Evolutionary conservation across 495 filamentous ascomycete species (phyloP).

Genomic region (Cercophora sp.): DNA sequence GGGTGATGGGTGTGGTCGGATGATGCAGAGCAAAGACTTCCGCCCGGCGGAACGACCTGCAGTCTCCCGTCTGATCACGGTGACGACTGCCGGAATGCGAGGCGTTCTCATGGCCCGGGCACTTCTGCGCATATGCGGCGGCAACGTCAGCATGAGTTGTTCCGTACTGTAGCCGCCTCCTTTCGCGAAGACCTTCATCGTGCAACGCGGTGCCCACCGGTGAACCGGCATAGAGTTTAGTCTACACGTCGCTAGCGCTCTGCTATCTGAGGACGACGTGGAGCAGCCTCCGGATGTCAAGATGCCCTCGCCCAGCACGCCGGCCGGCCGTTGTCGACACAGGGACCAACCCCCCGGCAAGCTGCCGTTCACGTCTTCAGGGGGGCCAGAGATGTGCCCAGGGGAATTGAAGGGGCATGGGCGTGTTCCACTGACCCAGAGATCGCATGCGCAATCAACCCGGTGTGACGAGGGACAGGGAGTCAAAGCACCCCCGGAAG

Average conservation of each 20-base stretch:
- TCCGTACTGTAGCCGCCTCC: too few relatives aligned
- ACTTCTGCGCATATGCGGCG: not conserved
- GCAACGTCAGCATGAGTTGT: not conserved
- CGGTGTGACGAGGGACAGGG: conserved; percentile 20
- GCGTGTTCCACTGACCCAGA: conserved; percentile 15
- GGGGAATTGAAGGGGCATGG: conserved; percentile 19
- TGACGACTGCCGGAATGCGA: conserved; percentile 8
- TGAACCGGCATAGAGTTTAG: conserved; percentile 15
- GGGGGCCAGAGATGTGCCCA: conserved; percentile 7
- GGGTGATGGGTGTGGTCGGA: not conserved
- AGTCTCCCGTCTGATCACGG: conserved; percentile 1
- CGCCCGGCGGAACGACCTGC: conserved; percentile 5
- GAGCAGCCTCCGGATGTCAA: conserved; percentile 28
- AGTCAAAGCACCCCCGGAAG: conserved; percentile 9
- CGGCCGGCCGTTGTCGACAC: not conserved
- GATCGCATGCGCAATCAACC: conserved; percentile 13
- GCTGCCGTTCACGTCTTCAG: not conserved
- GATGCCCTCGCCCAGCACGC: not conserved
- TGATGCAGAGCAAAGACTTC: conserved; percentile 2
- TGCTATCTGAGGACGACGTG: conserved; percentile 9
- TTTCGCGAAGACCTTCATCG: too few relatives aligned
- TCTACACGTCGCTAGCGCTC: conserved; percentile 9
- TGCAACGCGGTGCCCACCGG: too few relatives aligned
- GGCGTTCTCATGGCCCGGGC: not conserved
- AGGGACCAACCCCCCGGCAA: conserved; percentile 1